These are phyloP conservation scores for Myriosclerotinia curreyana DNA, from an alignment of 2,329 filamentous ascomycete genomes.

Conservation along the genomic window DNA sequence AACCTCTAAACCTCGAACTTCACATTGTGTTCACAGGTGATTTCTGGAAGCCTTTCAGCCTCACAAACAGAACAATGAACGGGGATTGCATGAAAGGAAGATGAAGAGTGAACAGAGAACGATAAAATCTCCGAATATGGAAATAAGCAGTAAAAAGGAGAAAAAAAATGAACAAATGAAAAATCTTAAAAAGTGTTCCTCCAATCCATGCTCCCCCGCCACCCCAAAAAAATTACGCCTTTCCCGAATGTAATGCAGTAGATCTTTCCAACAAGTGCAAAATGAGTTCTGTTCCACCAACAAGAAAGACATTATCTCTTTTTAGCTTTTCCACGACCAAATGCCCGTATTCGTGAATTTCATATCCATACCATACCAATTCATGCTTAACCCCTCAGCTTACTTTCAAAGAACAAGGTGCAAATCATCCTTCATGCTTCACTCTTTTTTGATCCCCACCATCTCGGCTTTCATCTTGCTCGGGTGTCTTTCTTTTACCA, in stretches of 20 bases:
- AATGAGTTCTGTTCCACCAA: constrained; percentile 12
- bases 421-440: constrained; percentile 20
- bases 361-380: constrained; percentile 16
- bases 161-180: neutral
- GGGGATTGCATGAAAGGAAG: constrained; percentile 1
- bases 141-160: constrained; percentile 3
- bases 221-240: neutral
- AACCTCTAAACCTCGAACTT: constrained; percentile 6
- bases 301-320: constrained; percentile 12
- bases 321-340: constrained; percentile 17
- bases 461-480: constrained; percentile 18
- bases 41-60: neutral
- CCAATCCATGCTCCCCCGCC: neutral
- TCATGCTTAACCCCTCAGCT: constrained; percentile 3
- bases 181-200: neutral
- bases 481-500: constrained; percentile 24
- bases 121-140: neutral
- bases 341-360: constrained; percentile 17
- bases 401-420: neutral
- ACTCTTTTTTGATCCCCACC: constrained; percentile 19
- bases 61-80: neutral
- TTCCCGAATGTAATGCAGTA: constrained; percentile 11
- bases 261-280: neutral
- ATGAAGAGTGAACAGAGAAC: neutral
- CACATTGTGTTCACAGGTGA: constrained; percentile 9